Conservation (phyloP, 768 basidiomycete species). For the Nidularia sp. region DNA sequence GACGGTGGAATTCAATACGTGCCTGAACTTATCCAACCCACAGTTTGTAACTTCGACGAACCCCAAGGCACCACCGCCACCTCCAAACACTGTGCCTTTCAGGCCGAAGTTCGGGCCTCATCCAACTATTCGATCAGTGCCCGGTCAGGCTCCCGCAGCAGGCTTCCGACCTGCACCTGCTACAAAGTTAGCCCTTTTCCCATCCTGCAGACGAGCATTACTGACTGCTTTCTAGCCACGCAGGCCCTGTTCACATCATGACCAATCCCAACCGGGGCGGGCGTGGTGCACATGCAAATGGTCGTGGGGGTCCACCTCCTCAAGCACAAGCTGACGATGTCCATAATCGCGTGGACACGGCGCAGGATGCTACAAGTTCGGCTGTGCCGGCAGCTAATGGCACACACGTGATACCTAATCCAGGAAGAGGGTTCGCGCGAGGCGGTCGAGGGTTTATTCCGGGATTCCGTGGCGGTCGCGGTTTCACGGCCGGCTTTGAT, state of each 20-base stretch:
- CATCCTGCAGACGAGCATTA: not conserved
- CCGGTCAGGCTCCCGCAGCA: constrained; percentile 50
- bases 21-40: constrained; percentile 81
- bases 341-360: constrained; percentile 2
- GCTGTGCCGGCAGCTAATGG: constrained; percentile 11
- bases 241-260: constrained; percentile 63
- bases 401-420: constrained; percentile 4
- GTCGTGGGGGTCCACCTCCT: constrained; percentile 23
- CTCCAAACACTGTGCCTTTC: constrained; percentile 48
- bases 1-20: constrained; percentile 81
- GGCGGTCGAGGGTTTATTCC: constrained; percentile 20
- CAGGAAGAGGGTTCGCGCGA: constrained; percentile 19
- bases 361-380: constrained; percentile 5
- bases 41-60: constrained; percentile 82
- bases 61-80: constrained; percentile 49
- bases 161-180: constrained; percentile 60
- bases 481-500: constrained; percentile 19
- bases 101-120: constrained; percentile 66
- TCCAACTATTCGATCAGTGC: constrained; percentile 51
- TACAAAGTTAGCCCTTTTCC: constrained; percentile 22
- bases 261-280: constrained; percentile 66
- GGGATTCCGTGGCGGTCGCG: constrained; percentile 25
- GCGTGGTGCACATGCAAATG: constrained; percentile 24
- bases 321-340: not conserved
- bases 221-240: constrained; percentile 15